Evolutionary conservation across 2,329 filamentous ascomycete genomes (phyloP).

Genomic region (Calonectria fujianensis): DNA sequence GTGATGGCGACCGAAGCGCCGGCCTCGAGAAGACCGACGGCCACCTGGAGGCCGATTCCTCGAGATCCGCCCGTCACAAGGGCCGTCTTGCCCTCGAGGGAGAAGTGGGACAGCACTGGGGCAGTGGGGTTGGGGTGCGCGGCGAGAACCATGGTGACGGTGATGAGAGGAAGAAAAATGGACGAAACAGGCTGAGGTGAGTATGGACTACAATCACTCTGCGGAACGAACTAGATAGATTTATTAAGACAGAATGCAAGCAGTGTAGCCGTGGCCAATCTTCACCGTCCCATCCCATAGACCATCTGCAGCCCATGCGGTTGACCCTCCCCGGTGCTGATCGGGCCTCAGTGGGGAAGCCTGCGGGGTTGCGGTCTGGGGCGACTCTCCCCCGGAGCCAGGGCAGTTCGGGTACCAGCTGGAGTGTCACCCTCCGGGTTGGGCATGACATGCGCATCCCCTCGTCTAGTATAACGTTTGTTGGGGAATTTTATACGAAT

Average conservation of each 20-base stretch:
- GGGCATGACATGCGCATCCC: background rate
- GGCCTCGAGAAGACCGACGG: conserved; percentile 49
- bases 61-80: conserved; percentile 70
- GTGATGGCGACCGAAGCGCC: conserved; percentile 51
- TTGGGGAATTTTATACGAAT: background rate
- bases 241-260: conserved; percentile 27
- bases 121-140: conserved; percentile 45
- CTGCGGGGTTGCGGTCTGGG: conserved; percentile 27
- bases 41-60: conserved; percentile 68
- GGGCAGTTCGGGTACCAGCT: conserved; percentile 1
- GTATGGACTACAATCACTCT: background rate
- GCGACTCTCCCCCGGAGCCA: conserved; percentile 35
- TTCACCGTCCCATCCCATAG: background rate
- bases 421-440: conserved; percentile 9
- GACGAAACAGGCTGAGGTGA: background rate
- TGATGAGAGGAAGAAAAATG: background rate
- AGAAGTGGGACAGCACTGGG: conserved; percentile 54
- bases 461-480: background rate
- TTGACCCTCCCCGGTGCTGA: conserved; percentile 30
- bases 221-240: background rate
- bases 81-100: conserved; percentile 65
- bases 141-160: conserved; percentile 47
- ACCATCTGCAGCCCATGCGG: conserved; percentile 21
- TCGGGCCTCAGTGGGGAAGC: background rate
- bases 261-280: background rate